Percentiles rank a stretch among this genome's conserved stretches.
phyloP scores from a whole-genome alignment of 345 rosid species.

The Passiflora organensis region DNA sequence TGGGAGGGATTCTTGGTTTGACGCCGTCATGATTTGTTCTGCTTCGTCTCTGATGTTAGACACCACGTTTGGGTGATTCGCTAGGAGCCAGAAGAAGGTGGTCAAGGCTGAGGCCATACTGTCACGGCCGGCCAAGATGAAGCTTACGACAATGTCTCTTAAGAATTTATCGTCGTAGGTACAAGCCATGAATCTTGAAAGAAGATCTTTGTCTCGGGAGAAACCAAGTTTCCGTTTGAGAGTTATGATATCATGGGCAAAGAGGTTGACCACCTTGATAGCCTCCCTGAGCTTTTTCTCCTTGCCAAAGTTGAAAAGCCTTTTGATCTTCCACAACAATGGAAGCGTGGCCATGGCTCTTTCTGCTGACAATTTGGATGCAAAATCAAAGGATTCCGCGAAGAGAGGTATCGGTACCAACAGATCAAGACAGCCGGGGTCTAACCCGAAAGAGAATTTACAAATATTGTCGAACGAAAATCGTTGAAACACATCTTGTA shows the following conservation, averaged over 20 bases:
- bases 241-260: slow-evolving; percentile 49
- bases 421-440: slow-evolving; percentile 55
- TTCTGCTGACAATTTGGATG: slow-evolving; percentile 56
- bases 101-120: slow-evolving; percentile 53
- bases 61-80: slow-evolving; percentile 32
- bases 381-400: slow-evolving; percentile 51
- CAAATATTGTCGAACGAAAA: slow-evolving; percentile 67
- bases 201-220: slow-evolving; percentile 42
- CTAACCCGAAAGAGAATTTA: slow-evolving; percentile 55
- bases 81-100: slow-evolving; percentile 44
- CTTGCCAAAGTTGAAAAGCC: slow-evolving; percentile 51
- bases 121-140: slow-evolving; percentile 58
- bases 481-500: slow-evolving; percentile 57
- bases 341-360: slow-evolving; percentile 53
- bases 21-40: slow-evolving; percentile 24
- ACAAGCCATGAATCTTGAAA: slow-evolving; percentile 59
- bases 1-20: slow-evolving; percentile 12
- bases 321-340: slow-evolving; percentile 54
- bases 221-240: slow-evolving; percentile 36
- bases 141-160: slow-evolving; percentile 65
- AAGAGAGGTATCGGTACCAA: slow-evolving; percentile 51
- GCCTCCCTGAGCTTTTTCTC: slow-evolving; percentile 56
- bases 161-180: slow-evolving; percentile 39
- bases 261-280: slow-evolving; percentile 30
- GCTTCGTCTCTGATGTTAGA: slow-evolving; percentile 32